Base-by-base conservation (phyloP, 805 yeast species). In the Kodamaea hsintzibuensis region DNA sequence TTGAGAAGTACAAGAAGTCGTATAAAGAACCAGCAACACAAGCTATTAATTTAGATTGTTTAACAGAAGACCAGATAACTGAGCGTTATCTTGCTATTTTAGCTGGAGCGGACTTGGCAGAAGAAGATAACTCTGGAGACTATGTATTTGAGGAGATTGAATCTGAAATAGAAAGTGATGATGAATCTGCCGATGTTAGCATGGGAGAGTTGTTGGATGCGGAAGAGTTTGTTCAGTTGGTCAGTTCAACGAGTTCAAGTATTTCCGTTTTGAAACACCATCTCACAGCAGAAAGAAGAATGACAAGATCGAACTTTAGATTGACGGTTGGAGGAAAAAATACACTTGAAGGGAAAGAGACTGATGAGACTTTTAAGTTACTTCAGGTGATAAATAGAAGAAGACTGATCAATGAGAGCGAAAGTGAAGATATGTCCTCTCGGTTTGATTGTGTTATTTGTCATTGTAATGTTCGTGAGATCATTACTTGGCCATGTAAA, bases 401-500 rank as follows among this genome's bases (percentile, higher is more conserved):
- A 33, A 51, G 63, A 33, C 27, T 49, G 14, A 53, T 49, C 25
- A 48, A 22, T 47, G 50, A 13, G 42, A 19, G 10, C 16, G 60
- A 57, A 8, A 67, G 25, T 17, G 44, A 66, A 1, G 72, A 68
- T 7, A 73, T 69, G 5, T 67, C 67, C 25, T 61, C 70, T 2
- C 66, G 74, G 18, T 59, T 82, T 5, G 73, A 75, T 5, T 91
- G 98, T 70, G 96, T 89, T 6, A 86, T 92, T 2, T 92, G 98
- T 66, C 93, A 88, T 60, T 77, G 79, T 4, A 83, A 86, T 54
- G 81, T 84, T 4, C 77, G 97, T 59, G 88, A 86, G 54, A 82
- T 92, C 42, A 84, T 92, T 7, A 74, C 93, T 2, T 92, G 98
- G 98, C 98, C 98, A 0, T 92, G 98, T 66, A 82, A 84, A 61